These are phyloP conservation scores for Pisolithus orientalis DNA, from an alignment of 768 basidiomycete species.

Conservation along the genomic window DNA sequence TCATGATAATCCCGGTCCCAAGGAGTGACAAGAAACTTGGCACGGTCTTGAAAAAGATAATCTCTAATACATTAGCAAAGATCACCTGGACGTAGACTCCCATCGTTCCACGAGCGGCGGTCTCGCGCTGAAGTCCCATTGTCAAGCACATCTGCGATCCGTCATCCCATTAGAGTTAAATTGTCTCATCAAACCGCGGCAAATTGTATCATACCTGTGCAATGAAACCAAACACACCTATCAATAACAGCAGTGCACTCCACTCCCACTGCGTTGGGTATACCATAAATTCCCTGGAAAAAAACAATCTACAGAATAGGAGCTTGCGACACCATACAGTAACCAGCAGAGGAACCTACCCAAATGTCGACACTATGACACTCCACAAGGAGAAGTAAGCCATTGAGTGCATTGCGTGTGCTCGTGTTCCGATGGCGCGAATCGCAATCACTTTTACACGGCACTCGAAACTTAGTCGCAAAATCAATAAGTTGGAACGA, in stretches of 20 bases:
- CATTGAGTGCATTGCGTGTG: constrained; percentile 69
- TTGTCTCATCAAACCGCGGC: background rate
- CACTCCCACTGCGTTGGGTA: constrained; percentile 16
- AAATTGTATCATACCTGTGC: constrained; percentile 9
- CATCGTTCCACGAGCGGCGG: constrained; percentile 55
- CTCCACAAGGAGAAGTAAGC: constrained; percentile 59
- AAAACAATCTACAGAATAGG: constrained; percentile 9
- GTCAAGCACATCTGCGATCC: constrained; percentile 44
- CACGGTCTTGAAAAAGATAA: constrained; percentile 51
- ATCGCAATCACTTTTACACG: constrained; percentile 38
- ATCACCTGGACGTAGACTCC: constrained; percentile 59
- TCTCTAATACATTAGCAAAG: constrained; percentile 61
- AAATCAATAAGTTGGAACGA: background rate
- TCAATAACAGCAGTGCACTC: constrained; percentile 7
- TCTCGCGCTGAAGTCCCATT: constrained; percentile 58
- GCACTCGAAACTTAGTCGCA: background rate
- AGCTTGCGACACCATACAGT: background rate
- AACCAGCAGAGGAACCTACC: constrained; percentile 2
- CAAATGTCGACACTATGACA: constrained; percentile 22
- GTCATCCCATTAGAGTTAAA: too few relatives aligned
- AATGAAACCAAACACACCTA: constrained; percentile 11
- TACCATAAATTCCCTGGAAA: constrained; percentile 4
- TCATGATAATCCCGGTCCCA: constrained; percentile 60
- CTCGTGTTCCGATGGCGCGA: constrained; percentile 68
- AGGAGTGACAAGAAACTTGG: constrained; percentile 55